Evolutionary conservation across 768 basidiomycete species (phyloP), one percentile per base, ranked within the genome.

Genomic region (Sutorius australiensis): DNA sequence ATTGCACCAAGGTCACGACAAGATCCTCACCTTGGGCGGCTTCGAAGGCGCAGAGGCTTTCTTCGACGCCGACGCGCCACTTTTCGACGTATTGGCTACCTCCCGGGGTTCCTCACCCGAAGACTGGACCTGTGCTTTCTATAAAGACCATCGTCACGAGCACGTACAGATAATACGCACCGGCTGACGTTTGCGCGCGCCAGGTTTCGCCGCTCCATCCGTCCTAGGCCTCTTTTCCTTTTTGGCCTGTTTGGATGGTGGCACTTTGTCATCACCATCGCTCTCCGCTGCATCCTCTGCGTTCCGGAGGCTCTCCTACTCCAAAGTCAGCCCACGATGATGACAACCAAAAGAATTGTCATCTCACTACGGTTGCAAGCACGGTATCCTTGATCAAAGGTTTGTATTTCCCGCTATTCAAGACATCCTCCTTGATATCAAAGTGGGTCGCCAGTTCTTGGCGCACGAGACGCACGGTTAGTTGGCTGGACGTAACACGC

Each of bases 391-490:
- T 84, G 24, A 88, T 62, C 3, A 71, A 61, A 14, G 58, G 52
- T 61, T 77, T 86, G 67, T 77, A 80, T 44, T 75, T 69, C 17
- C 69, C 62, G 27, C 54, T 59, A 28, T 77, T 75, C 37, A 87
- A 65, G 3, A 69, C 61, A 0, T 78, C 80, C 6, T 67, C 57
- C 9, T 74, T 71, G n/a, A 87, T 64, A 4, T 58, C 52, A 40
- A 83, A 71, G 21, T 72, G 58, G 24, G 69, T 59, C 66, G 85
- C 84, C 1, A 86, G 48, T n/a, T 72, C 61, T 50, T 69, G 64
- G 12, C 84, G 78, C 24, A 86, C 72, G 12, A 76, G 70, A 21
- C 79, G 77, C 14, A 73, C 73, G 2, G 84, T 84, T 27, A 73
- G 51, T 51, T 70, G 42, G 30, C 67, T 68, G 30, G 3, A 59